Base-by-base conservation (phyloP, 2,329 filamentous ascomycete genomes). In the Xylariaceae sp. region DNA sequence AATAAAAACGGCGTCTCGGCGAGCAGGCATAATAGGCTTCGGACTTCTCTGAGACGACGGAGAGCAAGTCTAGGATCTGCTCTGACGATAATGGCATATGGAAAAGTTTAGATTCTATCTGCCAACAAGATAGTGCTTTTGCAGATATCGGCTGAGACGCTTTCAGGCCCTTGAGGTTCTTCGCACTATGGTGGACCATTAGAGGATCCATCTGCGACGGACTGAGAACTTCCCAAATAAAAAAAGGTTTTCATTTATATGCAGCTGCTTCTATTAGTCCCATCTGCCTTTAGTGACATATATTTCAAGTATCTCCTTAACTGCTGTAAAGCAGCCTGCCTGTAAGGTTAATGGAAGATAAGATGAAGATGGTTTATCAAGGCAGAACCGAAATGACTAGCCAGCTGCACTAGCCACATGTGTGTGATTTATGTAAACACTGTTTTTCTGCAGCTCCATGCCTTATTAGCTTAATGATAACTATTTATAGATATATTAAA, bases 221-320 rank as follows among this genome's bases (percentile, higher is more conserved):
- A 76, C 73, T 75, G 71, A 76, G 73, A 73, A 75, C 69, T 74
- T 72, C 69, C 66, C 67, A 73, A 66, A 70, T 69, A 73, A 75
- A 74, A 74, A 73, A 71, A 64, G 65, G 61, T 57, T 61, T 57
- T 60, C 56, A 55, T 29, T 48, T 29, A 14, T 37, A 3, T 16
- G 32, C 14, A 10, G 6, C 5, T 37, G 7, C 3, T 3, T 37
- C 6, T 37, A 3, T 37, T 37, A n/a, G n/a, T n/a, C n/a, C n/a
- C n/a, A n/a, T n/a, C n/a, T 37, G 9, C 32, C 32, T 16, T 37
- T 7, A 37, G 7, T 37, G 32, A 37, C 32, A 37, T 37, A 9
- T 26, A 26, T 26, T n/a, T n/a, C n/a, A n/a, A n/a, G n/a, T n/a
- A n/a, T n/a, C n/a, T n/a, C n/a, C n/a, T n/a, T n/a, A n/a, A n/a